Evolutionary conservation across 1,284 basidiomycete species (phyloP).

Genomic region (Ustilago sp.): DNA sequence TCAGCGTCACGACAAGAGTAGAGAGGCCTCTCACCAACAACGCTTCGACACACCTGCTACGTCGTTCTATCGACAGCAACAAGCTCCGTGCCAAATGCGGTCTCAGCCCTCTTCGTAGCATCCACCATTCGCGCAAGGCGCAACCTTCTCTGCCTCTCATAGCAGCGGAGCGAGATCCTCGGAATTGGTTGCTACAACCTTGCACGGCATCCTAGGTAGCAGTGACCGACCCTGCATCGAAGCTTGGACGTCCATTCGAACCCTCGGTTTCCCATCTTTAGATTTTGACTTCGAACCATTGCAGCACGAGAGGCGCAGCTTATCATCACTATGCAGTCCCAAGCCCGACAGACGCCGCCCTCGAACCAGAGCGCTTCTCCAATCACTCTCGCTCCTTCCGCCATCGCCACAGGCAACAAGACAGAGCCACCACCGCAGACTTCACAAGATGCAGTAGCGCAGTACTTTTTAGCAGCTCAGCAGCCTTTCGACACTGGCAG

Average conservation of each 20-base stretch:
- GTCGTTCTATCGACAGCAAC: conserved; percentile 9
- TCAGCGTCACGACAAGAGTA: background rate
- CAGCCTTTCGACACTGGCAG: conserved; percentile 29
- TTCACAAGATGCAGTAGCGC: conserved; percentile 25
- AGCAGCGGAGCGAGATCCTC: background rate
- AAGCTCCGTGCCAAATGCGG: conserved; percentile 27
- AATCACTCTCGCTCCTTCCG: background rate
- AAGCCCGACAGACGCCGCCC: conserved; percentile 16
- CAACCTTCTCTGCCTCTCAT: conserved; percentile 5
- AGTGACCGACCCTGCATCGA: background rate
- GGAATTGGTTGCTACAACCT: background rate
- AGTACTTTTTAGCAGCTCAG: conserved; percentile 31
- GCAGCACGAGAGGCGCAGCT: background rate
- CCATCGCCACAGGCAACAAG: conserved; percentile 10
- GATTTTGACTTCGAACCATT: background rate
- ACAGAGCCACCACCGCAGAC: conserved; percentile 20
- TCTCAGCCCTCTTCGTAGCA: conserved; percentile 16
- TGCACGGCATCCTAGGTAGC: background rate
- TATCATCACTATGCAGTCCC: conserved; percentile 33
- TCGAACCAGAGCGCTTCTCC: conserved; percentile 17
- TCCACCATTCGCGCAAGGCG: conserved; percentile 18
- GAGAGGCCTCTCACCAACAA: background rate
- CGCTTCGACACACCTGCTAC: background rate
- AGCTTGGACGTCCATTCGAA: background rate
- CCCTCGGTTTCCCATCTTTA: background rate